Conservation (phyloP, 1,284 basidiomycete genomes). For the Ceratobasidium sp. region DNA sequence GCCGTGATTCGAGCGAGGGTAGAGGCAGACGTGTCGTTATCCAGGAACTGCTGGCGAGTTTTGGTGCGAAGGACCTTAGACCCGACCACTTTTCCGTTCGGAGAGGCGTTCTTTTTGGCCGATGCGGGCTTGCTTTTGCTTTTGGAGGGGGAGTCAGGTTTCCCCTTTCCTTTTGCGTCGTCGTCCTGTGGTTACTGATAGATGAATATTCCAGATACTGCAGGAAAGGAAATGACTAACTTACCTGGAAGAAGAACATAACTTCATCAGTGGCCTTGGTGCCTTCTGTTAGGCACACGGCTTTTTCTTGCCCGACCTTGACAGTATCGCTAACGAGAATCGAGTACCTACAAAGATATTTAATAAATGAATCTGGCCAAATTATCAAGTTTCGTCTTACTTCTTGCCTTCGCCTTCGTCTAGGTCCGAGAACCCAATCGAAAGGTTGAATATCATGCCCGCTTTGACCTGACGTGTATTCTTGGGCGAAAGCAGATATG, state of each 20-base stretch:
- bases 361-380: not conserved
- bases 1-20: conserved; percentile 79
- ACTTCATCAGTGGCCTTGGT: conserved; percentile 86
- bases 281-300: conserved; percentile 83
- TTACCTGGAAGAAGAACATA: conserved; percentile 76
- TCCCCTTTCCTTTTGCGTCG: conserved; percentile 59
- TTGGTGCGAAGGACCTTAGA: conserved; percentile 87
- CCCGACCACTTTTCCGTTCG: conserved; percentile 69
- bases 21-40: conserved; percentile 71
- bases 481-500: conserved; percentile 85
- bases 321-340: conserved; percentile 93
- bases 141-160: conserved; percentile 55
- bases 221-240: not conserved
- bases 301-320: conserved; percentile 75
- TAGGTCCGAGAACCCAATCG: conserved; percentile 86
- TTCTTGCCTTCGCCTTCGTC: conserved; percentile 80
- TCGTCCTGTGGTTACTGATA: conserved; percentile 41
- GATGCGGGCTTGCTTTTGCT: conserved; percentile 52
- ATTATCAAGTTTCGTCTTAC: conserved; percentile 57
- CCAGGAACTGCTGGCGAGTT: conserved; percentile 72
- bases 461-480: conserved; percentile 76
- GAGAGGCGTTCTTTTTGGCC: conserved; percentile 66
- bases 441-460: conserved; percentile 88
- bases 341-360: conserved; percentile 72
- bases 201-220: not conserved